Evolutionary conservation across 2,329 filamentous ascomycete species (phyloP).

Genomic region (Lasiodiplodia sp.): DNA sequence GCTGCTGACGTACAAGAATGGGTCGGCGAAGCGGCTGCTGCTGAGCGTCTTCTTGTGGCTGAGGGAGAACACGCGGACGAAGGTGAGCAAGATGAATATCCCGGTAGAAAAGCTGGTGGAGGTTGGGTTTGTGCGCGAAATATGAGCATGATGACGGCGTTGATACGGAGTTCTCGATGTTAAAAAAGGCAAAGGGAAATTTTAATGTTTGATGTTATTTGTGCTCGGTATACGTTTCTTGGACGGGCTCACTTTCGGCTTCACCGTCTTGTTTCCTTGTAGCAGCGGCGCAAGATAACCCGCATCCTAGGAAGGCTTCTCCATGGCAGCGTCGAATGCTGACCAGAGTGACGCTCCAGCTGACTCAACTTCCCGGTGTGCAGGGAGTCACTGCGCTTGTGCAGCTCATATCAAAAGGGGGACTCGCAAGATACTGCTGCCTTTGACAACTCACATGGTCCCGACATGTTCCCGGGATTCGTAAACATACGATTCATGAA

Average conservation of each 20-base stretch:
- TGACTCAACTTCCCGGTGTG: not conserved
- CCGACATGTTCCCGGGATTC: not conserved
- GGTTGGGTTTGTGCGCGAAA: conserved; percentile 74
- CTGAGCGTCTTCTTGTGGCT: conserved; percentile 69
- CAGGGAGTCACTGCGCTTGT: not conserved
- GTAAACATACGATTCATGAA: not conserved
- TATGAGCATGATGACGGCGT: conserved; percentile 46
- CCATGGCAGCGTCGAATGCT: too few species aligned
- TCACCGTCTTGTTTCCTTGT: too few species aligned
- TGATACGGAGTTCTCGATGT: not conserved
- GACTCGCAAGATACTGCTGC: not conserved
- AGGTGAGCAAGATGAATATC: conserved; percentile 69
- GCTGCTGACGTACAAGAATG: conserved; percentile 27
- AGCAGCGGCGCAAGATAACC: too few species aligned
- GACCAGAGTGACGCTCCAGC: too few species aligned
- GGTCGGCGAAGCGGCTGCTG: conserved; percentile 50
- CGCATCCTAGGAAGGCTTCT: too few species aligned
- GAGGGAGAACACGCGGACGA: conserved; percentile 70
- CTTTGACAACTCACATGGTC: not conserved
- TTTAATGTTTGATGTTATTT: conserved; percentile 2
- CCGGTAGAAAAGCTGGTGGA: conserved; percentile 69
- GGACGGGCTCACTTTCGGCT: not conserved
- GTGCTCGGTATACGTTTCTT: not conserved
- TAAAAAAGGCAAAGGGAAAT: not conserved
- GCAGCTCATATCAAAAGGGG: not conserved